Base-by-base conservation (phyloP, 176 grass and related monocot species). In the Tillandsia leiboldiana region DNA sequence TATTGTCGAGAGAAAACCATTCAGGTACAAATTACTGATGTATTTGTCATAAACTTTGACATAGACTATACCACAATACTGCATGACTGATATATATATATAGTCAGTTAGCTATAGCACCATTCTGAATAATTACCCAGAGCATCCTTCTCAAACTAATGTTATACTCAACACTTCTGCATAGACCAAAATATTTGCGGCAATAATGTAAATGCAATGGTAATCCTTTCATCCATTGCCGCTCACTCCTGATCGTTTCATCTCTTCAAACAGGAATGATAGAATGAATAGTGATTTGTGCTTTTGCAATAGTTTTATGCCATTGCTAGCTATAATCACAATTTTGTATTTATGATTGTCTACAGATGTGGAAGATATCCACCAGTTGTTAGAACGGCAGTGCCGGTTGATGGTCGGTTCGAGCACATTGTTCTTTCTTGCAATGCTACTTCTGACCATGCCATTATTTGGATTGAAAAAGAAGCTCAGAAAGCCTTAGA, bases 351-450 rank as follows among this genome's bases (percentile, higher is more conserved):
- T n/a, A 15, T 14, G 15, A 61, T 61, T 61, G 56, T 8, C 17
- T 68, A 15, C 84, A 96, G 92, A 80, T 96, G 83, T 20, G 83
- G 88, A 58, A 96, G 85, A 86, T 83, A 83, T 58, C 92, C 92
- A 68, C 93, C 93, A 12, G 79, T 96, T 24, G 84, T 96, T 50
- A 89, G 87, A 85, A 92, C 93, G 79, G 93, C 93, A 63, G 93
- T 92, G 27, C 93, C 93, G 0, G 93, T 96, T 12, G 88, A 96
- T 76, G 93, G 93, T 75, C 83, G 93, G 83, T 92, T 96, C 23
- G 93, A 96, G 73, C 88, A 92, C 51, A 87, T 96, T 28, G 81
- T 96, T 57, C 89, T 96, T 84, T 96, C 92, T 42, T 96, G 92
- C 76, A 96, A 96, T 8, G 93, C 93, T 58, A 96, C 89, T 42